phyloP scores from a whole-genome alignment of 1,284 basidiomycete species.

The Termitomyces sp. region DNA sequence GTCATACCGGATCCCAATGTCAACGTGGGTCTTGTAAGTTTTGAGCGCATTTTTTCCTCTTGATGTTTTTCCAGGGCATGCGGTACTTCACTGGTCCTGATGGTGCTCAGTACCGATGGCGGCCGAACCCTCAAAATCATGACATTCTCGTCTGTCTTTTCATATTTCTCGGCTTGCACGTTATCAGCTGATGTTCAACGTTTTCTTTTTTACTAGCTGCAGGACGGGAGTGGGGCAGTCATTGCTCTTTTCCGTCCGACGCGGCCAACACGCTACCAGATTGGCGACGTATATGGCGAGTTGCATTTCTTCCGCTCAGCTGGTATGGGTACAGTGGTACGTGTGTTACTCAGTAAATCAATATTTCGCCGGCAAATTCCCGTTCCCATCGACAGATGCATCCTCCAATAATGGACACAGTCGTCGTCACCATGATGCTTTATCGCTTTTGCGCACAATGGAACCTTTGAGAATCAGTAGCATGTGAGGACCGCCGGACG shows the following conservation, averaged over 20 bases:
- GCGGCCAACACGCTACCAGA: slow-evolving; percentile 69
- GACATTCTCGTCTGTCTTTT: slow-evolving; percentile 57
- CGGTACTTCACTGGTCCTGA: slow-evolving; percentile 76
- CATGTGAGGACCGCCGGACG: background rate
- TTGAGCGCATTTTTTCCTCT: slow-evolving; percentile 15
- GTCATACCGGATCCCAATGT: slow-evolving; percentile 59
- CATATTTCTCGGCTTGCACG: slow-evolving; percentile 17
- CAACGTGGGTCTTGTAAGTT: slow-evolving; percentile 41
- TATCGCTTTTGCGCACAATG: slow-evolving; percentile 71
- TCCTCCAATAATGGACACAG: slow-evolving; percentile 82
- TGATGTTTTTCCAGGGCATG: slow-evolving; percentile 41
- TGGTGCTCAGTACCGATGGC: slow-evolving; percentile 73
- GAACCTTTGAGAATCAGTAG: slow-evolving; percentile 45
- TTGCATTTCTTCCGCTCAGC: slow-evolving; percentile 73
- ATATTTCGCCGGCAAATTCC: slow-evolving; percentile 19
- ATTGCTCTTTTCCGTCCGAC: slow-evolving; percentile 76
- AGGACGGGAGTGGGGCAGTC: slow-evolving; percentile 60
- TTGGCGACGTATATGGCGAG: slow-evolving; percentile 79
- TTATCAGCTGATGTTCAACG: slow-evolving; percentile 13
- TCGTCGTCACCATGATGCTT: slow-evolving; percentile 76
- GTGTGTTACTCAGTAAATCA: slow-evolving; percentile 23
- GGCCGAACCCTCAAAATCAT: slow-evolving; percentile 49
- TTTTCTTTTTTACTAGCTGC: slow-evolving; percentile 44
- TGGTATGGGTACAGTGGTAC: slow-evolving; percentile 75
- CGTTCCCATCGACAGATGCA: slow-evolving; percentile 51